Base-by-base conservation (phyloP, 306 rosid genomes). In the Cicer judaicum region DNA sequence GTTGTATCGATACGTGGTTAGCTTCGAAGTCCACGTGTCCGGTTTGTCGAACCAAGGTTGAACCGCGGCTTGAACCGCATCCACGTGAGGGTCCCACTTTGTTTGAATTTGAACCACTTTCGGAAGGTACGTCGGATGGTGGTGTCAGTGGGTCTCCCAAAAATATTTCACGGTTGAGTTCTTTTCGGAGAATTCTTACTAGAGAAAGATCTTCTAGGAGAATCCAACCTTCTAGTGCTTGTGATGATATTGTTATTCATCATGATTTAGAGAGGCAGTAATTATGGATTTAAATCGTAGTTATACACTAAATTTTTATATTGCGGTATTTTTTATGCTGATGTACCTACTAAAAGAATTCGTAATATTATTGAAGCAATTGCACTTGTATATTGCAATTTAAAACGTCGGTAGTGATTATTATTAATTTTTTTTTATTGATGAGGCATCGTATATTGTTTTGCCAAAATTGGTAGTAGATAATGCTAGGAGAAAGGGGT, bases 1-100 rank as follows among this genome's bases (percentile, higher is more conserved):
- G 12, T 7, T 90, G 96, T 70, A 83, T 88, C 5, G 96, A 88
- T 69, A 79, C 50, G 36, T 90, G 96, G 96, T 13, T 90, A n/a
- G 61, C 52, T 1, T 82, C 89, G 0, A 83, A 84, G 34, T 72
- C 86, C 9, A 84, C 92, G 1, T 90, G 92, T 64, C 96, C 92
- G 0, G 64, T 86, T 64, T 90, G 96, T 71, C 82, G 91, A 10
- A 73, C 88, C 10, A 87, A 77, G 72, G 96, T 78, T 0, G 72
- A 79, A 41, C 92, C 89, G 0, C 40, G 9, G 7, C 57, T 73
- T 0, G 80, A 70, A 14, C 92, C 85, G 0, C 79, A 81, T 53
- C 78, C 76, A 0, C 80, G 89, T 6, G 96, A 90, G 81, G 84
- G 82, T 57, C 89, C 92, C 0, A 57, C 16, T 2, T 85, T 71